Evolutionary conservation across 371 early-diverging fungal genomes (phyloP), one percentile per base, ranked within the genome.

Genomic region (Lichtheimia corymbifera): DNA sequence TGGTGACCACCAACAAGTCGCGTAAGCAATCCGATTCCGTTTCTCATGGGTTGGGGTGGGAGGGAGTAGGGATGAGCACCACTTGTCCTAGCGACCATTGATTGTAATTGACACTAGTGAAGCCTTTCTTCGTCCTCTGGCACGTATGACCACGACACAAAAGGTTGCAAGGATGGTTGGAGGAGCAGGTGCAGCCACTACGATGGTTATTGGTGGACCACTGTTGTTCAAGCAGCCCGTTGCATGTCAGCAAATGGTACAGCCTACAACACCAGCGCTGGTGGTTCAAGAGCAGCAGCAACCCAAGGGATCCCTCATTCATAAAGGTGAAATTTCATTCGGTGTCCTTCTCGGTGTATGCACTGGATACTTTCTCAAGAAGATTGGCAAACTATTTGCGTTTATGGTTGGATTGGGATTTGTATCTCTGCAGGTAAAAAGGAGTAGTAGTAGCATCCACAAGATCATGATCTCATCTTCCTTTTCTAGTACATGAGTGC

Each of bases 291-390:
- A 54, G 15, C n/a, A 43, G 20, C 18, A 12, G 2, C 24, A 15
- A 5, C 15, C 35, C 43, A 56, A 20, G 9, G 20, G 15, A 24
- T 40, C 75, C 11, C 24, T 72, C 5, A 22, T 80, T 13, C 70
- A 66, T 24, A 68, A 66, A 45, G 74, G 73, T n/a, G 81, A 81
- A 50, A 51, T 81, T 5, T 66, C 76, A 1, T 77, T 81, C 67
- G 81, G 81, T 14, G 64, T 70, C 9, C 59, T 76, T 28, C 63
- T 81, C 13, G 81, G 81, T 55, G 11, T 78, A 9, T 77, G 78
- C 53, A 74, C 78, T 7, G 81, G 81, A 1, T 81, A 67, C 20
- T 59, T 81, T 49, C 58, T 78, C 4, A 81, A 81, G 45, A 77
- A 81, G 51, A 71, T 78, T 1, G 74, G 76, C 18, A 72, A 73